A percentile compares a stretch with the other conserved stretches of the same genome.
Conservation (phyloP, 768 basidiomycete genomes). For the Auricularia cornea region DNA sequence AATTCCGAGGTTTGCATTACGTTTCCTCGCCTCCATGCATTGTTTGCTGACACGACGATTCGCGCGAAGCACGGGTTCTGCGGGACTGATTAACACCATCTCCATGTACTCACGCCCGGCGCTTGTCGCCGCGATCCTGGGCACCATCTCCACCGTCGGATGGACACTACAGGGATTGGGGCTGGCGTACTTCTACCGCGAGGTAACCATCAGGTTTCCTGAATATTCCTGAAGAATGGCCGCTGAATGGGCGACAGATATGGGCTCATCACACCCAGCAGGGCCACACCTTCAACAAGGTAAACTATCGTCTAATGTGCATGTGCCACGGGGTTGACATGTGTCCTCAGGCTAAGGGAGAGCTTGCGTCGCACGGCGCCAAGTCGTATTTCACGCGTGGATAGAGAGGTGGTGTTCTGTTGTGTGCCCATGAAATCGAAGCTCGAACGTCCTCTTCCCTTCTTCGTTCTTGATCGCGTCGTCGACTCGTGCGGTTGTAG, state of each 20-base stretch:
- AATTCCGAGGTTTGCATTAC: slow-evolving; percentile 62
- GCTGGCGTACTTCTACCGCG: slow-evolving; percentile 70
- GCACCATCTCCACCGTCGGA: slow-evolving; percentile 71
- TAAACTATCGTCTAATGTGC: background rate
- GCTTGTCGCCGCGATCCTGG: slow-evolving; percentile 74
- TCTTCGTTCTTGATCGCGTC: background rate
- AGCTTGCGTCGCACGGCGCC: slow-evolving; percentile 76
- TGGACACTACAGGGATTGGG: slow-evolving; percentile 84
- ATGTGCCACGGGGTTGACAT: slow-evolving; percentile 31
- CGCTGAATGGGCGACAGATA: slow-evolving; percentile 37
- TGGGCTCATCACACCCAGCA: slow-evolving; percentile 72
- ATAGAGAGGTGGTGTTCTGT: slow-evolving; percentile 29
- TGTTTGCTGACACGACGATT: background rate
- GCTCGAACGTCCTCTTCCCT: background rate
- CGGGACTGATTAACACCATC: slow-evolving; percentile 90
- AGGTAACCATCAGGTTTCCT: slow-evolving; percentile 36
- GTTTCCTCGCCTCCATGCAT: background rate
- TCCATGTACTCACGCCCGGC: slow-evolving; percentile 62
- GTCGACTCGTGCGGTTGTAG: background rate
- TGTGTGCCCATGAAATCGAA: background rate
- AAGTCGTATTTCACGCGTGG: slow-evolving; percentile 84
- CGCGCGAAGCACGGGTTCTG: slow-evolving; percentile 77
- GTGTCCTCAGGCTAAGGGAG: slow-evolving; percentile 48
- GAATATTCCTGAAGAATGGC: slow-evolving; percentile 5
- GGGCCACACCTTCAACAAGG: slow-evolving; percentile 82